A percentile compares a stretch with the other conserved stretches of the same genome.
Evolutionary conservation across 306 rosid species (phyloP).

Genomic region (Cicer judaicum): DNA sequence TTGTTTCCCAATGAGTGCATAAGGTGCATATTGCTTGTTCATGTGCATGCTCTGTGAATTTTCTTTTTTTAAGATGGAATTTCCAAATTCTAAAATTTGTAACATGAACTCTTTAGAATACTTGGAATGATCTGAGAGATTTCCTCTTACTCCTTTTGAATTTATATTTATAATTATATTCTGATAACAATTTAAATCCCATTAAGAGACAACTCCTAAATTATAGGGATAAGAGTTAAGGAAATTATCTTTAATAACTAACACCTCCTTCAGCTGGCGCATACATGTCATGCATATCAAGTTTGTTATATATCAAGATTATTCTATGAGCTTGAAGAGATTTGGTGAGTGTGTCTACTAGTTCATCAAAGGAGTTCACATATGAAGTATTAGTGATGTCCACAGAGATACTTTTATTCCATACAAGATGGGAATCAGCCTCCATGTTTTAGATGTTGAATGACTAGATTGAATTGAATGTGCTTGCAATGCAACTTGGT

Average conservation of each 20-base stretch:
- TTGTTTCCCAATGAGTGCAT: slow-evolving; percentile 49
- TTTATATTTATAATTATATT: not conserved
- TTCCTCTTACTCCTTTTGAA: not conserved
- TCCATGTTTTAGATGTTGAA: slow-evolving; percentile 20
- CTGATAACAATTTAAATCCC: slow-evolving; percentile 16
- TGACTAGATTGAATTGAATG: slow-evolving; percentile 5
- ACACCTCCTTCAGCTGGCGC: not conserved
- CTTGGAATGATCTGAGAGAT: slow-evolving; percentile 21
- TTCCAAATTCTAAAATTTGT: slow-evolving; percentile 30
- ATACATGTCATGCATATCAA: slow-evolving; percentile 5
- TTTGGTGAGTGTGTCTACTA: slow-evolving; percentile 6
- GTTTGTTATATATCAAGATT: not conserved
- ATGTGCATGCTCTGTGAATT: slow-evolving; percentile 42
- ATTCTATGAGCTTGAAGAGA: slow-evolving; percentile 1
- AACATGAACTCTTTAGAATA: slow-evolving; percentile 1
- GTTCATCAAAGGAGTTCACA: slow-evolving; percentile 23
- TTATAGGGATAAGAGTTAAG: slow-evolving; percentile 5
- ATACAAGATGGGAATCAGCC: not conserved
- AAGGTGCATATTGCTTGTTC: slow-evolving; percentile 50
- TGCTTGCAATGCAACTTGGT: not conserved
- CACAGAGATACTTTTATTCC: not conserved
- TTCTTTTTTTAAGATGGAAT: slow-evolving; percentile 24
- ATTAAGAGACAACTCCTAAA: slow-evolving; percentile 3
- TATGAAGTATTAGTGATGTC: slow-evolving; percentile 6
- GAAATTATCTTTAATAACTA: slow-evolving; percentile 6